Evolutionary conservation across 1,284 basidiomycete genomes (phyloP), one percentile per base, ranked within the genome.

Genomic region (Leccinum pallidistipes): DNA sequence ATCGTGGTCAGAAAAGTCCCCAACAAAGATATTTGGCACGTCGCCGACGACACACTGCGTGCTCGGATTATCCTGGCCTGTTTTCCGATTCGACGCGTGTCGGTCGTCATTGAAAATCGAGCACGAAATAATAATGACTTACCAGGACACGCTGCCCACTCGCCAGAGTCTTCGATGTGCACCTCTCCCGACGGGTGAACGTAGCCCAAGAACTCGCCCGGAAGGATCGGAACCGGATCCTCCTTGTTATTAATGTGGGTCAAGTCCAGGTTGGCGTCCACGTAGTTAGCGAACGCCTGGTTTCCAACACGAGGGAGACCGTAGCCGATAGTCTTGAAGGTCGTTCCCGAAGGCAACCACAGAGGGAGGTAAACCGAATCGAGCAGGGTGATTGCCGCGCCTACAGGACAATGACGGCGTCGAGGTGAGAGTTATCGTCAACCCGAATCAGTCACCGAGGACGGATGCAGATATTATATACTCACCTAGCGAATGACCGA

Each of bases 291-390:
- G 61, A 86, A 87, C 0, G 76, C 83, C 64, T 83, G 81, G 69
- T 90, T 89, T 3, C 87, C 88, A 47, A 88, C 86, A 54, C 88
- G 79, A 24, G 88, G 88, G 72, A 87, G 78, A 32, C 84, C 85
- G 63, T 83, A 87, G 0, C 73, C 71, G 31, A 85, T 69, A 5
- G 74, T 73, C 55, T 66, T 61, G 66, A 81, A 73, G 4, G 67
- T 65, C 3, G 71, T 77, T 54, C 67, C 68, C 0, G 66, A 31
- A 7, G 81, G 76, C 2, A 82, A 68, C 57, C 76, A 72, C 6
- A 78, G 66, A 14, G 70, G 72, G 24, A 82, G 75, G 63, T 76
- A 81, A 11, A 81, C 70, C 0, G 77, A 73, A 31, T 82, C 81
- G 8, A 88, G 75, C 6, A 86, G 74, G 2, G 84, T 69, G 53